Evolutionary conservation across 1,139 yeast genomes (phyloP), one percentile per base, ranked within the genome.

Genomic region (Groenewaldozyma auringiensis): DNA sequence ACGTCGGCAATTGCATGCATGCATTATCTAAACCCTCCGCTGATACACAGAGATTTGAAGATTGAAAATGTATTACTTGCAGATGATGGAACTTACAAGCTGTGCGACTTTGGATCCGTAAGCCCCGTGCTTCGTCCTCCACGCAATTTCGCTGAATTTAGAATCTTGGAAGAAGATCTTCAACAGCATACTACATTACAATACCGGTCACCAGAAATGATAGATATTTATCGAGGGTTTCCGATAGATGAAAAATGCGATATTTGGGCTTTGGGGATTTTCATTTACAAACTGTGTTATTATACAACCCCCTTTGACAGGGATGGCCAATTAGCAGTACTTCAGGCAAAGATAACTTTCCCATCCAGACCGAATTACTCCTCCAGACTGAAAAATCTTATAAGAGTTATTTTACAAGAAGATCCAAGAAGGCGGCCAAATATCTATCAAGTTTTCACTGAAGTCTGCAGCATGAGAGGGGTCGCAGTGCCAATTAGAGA

Each of bases 101-200:
- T 92, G 36, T 84, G 95, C 62, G 99, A 92, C 66, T 92, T 92
- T 69, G 99, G 99, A 1, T 87, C 96, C 1, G 85, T 95, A 0
- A 83, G 89, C 21, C 77, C 75, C 17, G 81, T 78, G 48, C 67
- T 77, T 53, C 74, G 77, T 37, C 79, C 83, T 2, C 94, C 95
- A 1, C 68, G 73, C 47, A 76, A 73, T 50, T 72, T 78, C 6
- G 79, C 77, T 48, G 95, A 84, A 58, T 71, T 81, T 55, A 80
- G 80, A 45, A 67, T 75, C 14, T 66, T 89, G 40, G 85, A 84
- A 52, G 86, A 85, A 54, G 96, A 92, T 60, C 78, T 92, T 48
- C 79, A 85, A 70, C 81, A 82, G 52, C 94, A 92, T 63, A 92
- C 98, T 0, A 92, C 98, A 2, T 95, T 96, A n/a, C 98, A 92